Conservation (phyloP, 192 early-diverging fungal species). For the Coemansia sp. region DNA sequence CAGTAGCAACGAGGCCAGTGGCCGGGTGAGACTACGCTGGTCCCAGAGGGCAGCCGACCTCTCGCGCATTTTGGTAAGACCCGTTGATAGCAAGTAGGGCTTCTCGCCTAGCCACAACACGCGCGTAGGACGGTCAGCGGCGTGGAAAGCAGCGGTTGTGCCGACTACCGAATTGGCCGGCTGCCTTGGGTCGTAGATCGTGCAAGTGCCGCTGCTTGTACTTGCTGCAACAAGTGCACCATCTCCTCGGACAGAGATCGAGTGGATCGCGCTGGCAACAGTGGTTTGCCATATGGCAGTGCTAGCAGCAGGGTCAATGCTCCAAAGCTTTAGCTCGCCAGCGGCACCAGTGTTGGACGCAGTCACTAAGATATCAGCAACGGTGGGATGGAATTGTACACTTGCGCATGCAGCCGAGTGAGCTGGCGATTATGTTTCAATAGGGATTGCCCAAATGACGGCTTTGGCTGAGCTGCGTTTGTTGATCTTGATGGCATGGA, state of each 20-base stretch:
- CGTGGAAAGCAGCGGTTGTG: slow-evolving; percentile 28
- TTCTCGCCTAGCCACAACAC: slow-evolving; percentile 72
- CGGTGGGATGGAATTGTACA: slow-evolving; percentile 47
- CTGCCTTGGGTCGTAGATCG: slow-evolving; percentile 35
- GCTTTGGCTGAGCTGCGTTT: too few relatives aligned
- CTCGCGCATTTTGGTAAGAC: slow-evolving; percentile 71
- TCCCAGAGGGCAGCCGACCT: slow-evolving; percentile 81
- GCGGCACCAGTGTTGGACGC: slow-evolving; percentile 11
- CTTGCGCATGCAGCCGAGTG: slow-evolving; percentile 26
- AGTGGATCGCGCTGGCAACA: slow-evolving; percentile 19
- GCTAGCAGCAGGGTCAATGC: slow-evolving; percentile 6
- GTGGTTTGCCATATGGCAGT: slow-evolving; percentile 21
- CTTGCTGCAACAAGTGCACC: slow-evolving; percentile 39
- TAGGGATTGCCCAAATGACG: too few relatives aligned
- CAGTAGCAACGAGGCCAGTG: slow-evolving; percentile 62
- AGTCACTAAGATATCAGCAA: slow-evolving; percentile 32
- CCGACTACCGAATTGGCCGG: slow-evolving; percentile 6
- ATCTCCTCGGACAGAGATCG: slow-evolving; percentile 35
- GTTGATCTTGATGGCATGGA: too few relatives aligned
- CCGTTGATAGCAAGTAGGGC: slow-evolving; percentile 69
- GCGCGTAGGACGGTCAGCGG: slow-evolving; percentile 52
- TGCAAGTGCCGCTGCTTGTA: slow-evolving; percentile 25
- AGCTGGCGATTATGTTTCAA: neutral
- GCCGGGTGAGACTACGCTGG: slow-evolving; percentile 60
- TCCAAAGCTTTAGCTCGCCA: slow-evolving; percentile 41